Conservation (phyloP, 208 protist genomes). For the Wallacemonas collosoma region DNA sequence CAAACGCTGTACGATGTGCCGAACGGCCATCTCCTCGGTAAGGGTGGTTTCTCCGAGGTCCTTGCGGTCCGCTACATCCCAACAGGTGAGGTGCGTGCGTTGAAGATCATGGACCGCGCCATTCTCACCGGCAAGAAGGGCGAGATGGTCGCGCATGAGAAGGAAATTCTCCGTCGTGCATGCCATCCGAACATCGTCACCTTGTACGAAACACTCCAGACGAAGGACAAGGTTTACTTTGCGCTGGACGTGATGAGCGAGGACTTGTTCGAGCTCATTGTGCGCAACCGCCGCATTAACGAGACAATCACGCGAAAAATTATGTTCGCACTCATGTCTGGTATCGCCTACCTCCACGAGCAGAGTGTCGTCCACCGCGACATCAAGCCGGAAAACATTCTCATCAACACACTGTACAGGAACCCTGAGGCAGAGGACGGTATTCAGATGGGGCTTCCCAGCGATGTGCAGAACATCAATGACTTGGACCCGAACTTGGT, state of each 20-base stretch:
- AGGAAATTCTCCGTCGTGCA: conserved; percentile 81
- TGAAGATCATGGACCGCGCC: conserved; percentile 78
- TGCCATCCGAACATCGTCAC: conserved; percentile 83
- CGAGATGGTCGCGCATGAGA: conserved; percentile 86
- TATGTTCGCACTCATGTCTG: conserved; percentile 69
- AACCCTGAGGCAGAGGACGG: conserved; percentile 22
- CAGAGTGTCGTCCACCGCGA: conserved; percentile 86
- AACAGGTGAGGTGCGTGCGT: conserved; percentile 61
- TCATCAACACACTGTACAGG: conserved; percentile 60
- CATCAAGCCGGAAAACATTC: conserved; percentile 92
- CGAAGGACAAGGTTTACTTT: conserved; percentile 71
- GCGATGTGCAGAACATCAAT: conserved; percentile 30
- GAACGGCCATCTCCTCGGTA: conserved; percentile 57
- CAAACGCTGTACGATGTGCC: conserved; percentile 67
- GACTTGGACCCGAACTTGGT: conserved; percentile 39
- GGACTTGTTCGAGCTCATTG: conserved; percentile 89
- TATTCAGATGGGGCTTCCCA: conserved; percentile 17
- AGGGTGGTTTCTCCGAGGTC: conserved; percentile 85
- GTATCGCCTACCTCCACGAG: conserved; percentile 77
- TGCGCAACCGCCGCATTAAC: conserved; percentile 67
- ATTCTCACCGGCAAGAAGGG: conserved; percentile 74
- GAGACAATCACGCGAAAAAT: conserved; percentile 70
- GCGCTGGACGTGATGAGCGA: conserved; percentile 84
- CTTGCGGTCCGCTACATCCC: conserved; percentile 59
- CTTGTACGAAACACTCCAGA: conserved; percentile 78